Conservation (phyloP, 1,139 yeast species). For the Geotrichum europaeum region DNA sequence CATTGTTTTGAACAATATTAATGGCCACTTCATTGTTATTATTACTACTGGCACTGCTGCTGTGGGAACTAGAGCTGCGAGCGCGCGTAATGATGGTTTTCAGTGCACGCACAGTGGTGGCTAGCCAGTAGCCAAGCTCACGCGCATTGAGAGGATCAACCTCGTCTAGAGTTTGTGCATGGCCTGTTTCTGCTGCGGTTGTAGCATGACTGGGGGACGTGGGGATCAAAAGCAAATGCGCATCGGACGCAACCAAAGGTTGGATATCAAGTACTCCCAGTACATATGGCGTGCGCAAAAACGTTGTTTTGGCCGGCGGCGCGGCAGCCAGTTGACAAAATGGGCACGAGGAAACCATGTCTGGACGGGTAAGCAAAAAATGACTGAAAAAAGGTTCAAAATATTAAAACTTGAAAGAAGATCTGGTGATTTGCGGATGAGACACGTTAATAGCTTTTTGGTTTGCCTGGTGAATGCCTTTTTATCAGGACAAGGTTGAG, state of each 20-base stretch:
- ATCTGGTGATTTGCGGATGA: no score
- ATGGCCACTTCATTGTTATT: slow-evolving; percentile 63
- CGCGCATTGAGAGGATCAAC: slow-evolving; percentile 57
- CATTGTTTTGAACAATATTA: slow-evolving; percentile 80
- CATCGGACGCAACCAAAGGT: slow-evolving; percentile 51
- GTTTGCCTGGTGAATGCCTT: no score
- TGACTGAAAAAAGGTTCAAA: background rate
- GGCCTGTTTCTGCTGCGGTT: slow-evolving; percentile 42
- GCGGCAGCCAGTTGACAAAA: slow-evolving; percentile 1
- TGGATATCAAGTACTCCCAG: slow-evolving; percentile 72
- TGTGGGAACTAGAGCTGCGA: slow-evolving; percentile 32
- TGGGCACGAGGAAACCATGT: background rate
- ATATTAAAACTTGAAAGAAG: no score
- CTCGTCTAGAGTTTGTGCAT: slow-evolving; percentile 74
- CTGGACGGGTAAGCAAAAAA: no score
- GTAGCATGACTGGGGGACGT: background rate
- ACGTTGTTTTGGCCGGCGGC: slow-evolving; percentile 17
- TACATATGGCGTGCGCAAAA: slow-evolving; percentile 27
- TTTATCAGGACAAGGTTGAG: background rate
- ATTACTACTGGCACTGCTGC: slow-evolving; percentile 27
- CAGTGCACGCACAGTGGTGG: slow-evolving; percentile 33
- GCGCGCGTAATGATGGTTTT: slow-evolving; percentile 15
- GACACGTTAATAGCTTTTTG: no score
- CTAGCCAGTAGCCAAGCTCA: slow-evolving; percentile 1
- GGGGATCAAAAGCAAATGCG: slow-evolving; percentile 75